phyloP scores from a whole-genome alignment of 129 eudicot genomes.

The Lonicera japonica region DNA sequence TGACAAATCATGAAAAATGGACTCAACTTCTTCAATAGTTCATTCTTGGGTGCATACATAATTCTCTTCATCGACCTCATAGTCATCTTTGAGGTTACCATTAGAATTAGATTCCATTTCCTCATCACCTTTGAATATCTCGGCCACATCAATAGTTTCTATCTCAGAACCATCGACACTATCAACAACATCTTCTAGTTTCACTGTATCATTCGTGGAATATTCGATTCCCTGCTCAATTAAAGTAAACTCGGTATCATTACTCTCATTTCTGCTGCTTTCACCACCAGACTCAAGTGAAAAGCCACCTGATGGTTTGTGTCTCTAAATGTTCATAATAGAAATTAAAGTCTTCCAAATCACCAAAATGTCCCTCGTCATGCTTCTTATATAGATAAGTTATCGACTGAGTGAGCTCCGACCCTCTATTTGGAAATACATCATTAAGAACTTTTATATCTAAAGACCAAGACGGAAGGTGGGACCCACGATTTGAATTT shows the following conservation, averaged over 20 bases:
- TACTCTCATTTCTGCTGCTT: conserved; percentile 11
- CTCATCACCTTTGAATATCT: conserved; percentile 39
- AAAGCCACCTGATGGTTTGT: conserved; percentile 3
- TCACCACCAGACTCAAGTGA: neutral
- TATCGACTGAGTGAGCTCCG: conserved; percentile 35
- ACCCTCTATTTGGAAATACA: conserved; percentile 19
- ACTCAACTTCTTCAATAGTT: conserved; percentile 33
- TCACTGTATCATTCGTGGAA: conserved; percentile 2
- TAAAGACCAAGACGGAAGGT: no score
- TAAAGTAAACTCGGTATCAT: conserved; percentile 31
- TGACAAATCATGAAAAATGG: conserved; percentile 22
- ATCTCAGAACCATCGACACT: conserved; percentile 26
- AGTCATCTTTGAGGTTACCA: conserved; percentile 8
- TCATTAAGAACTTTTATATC: conserved; percentile 37
- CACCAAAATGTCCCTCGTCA: conserved; percentile 32
- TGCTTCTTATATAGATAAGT: conserved; percentile 47
- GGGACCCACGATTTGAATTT: conserved; percentile 22
- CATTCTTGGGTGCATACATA: conserved; percentile 19
- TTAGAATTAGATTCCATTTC: conserved; percentile 5
- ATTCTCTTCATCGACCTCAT: conserved; percentile 11
- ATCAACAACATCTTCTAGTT: conserved; percentile 13
- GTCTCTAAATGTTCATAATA: conserved; percentile 9
- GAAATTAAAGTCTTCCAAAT: conserved; percentile 15
- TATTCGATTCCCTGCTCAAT: conserved; percentile 44
- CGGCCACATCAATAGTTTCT: conserved; percentile 52